Evolutionary conservation across 371 early-diverging fungal genomes (phyloP), one percentile per base, ranked within the genome.

Genomic region (Fennellomyces sp.): DNA sequence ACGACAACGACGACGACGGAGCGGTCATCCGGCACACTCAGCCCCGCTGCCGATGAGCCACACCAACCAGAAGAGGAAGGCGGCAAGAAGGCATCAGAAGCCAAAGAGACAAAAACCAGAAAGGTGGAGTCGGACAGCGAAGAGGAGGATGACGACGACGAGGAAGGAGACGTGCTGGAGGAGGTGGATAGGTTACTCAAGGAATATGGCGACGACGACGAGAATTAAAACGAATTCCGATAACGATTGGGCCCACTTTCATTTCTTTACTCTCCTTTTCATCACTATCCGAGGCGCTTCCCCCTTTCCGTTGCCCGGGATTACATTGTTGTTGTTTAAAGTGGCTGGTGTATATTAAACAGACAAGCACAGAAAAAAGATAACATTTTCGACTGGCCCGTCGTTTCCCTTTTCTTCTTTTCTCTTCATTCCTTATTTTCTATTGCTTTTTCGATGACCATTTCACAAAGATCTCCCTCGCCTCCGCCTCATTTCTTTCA

Each of bases 41-140:
- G 38, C 17, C 5, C 30, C 15, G 27, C 29, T n/a, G 3, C 29
- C 31, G 5, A 33, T 49, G 12, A 33, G 48, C 1, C 39, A 50
- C 19, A 33, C 38, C 48, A 33, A 38, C 23, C 36, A 11, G 29
- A 33, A n/a, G 56, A 59, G 25, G 57, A 56, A 56, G 36, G 64
- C 27, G 47, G 27, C n/a, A 17, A 19, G 12, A 41, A 60, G 11
- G 11, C 13, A 3, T 23, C n/a, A 49, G 33, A 41, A 21, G 27
- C 49, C 19, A 31, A 56, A 15, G 42, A 64, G 17, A n/a, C n/a
- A n/a, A 17, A 17, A 41, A 41, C n/a, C 6, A 41, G 12, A 21
- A 45, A 8, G 23, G 23, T 42, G 23, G n/a, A 49, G 84, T 83
- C 56, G 84, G 73, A 76, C 23, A 60, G 86, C 7, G 65, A 76